Evolutionary conservation across 805 yeast genomes (phyloP).

Genomic region (Saccharomyces paradoxus): DNA sequence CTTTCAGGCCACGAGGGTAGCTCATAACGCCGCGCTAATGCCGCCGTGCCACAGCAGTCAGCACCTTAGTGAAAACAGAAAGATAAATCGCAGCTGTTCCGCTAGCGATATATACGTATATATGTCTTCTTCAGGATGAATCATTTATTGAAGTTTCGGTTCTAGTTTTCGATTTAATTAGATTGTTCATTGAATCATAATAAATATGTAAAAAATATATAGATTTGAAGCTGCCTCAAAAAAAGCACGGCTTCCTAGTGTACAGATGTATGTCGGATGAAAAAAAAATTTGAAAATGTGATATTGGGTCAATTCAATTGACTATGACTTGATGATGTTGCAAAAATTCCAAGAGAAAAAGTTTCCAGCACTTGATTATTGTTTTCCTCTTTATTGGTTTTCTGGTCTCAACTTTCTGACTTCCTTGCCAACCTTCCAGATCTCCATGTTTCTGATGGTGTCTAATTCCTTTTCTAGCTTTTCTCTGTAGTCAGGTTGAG

Average conservation of each 20-base stretch:
- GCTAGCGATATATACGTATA: neutral
- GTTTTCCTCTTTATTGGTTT: conserved; percentile 57
- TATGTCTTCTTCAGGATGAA: neutral
- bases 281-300: neutral
- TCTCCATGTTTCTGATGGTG: conserved; percentile 93
- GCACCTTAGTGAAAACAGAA: neutral
- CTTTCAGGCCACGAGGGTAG: neutral
- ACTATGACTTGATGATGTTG: conserved; percentile 8
- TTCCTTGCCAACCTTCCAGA: conserved; percentile 99
- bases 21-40: neutral
- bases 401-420: conserved; percentile 99
- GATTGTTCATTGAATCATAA: neutral
- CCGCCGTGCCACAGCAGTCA: neutral
- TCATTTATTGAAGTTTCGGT: neutral
- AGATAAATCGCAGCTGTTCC: neutral
- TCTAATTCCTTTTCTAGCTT: conserved; percentile 89
- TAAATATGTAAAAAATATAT: neutral
- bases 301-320: conserved; percentile 25
- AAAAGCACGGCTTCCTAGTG: neutral
- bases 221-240: neutral
- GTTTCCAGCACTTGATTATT: conserved; percentile 1
- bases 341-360: conserved; percentile 10
- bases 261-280: conserved; percentile 1
- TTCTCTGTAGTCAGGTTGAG: conserved; percentile 95
- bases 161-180: neutral